Evolutionary conservation across 2,329 filamentous ascomycete species (phyloP), one percentile per base, ranked within the genome.

Genomic region (Exophiala oligosperma): DNA sequence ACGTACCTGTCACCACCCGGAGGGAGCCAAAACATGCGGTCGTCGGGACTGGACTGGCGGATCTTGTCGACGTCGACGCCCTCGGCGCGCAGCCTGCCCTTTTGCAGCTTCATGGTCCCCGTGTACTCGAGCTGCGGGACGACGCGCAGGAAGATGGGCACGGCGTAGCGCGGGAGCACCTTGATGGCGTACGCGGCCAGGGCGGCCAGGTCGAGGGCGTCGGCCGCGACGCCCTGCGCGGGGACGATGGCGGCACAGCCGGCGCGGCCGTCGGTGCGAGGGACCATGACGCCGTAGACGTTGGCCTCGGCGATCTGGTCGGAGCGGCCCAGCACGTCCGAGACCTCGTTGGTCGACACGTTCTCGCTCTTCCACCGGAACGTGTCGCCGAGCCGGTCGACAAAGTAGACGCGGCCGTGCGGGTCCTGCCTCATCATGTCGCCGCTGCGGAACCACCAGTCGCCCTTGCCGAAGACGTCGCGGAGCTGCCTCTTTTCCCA

Each of bases 31-130:
- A 60, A 67, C 51, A 66, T 52, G 8, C 54, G 49, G 32, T 67
- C 66, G 11, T 57, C 35, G 0, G 59, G 52, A 12, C 54, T 60
- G 3, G 56, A 59, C 3, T 29, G 44, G 8, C 29, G 37, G 32
- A 66, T 61, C 57, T 63, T 65, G 17, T 61, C 63, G n/a, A 60
- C 40, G 47, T 67, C 63, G 5, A 66, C 59, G 29, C 66, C 63
- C 41, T 67, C 61, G 44, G 17, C 43, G 35, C 64, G 80, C 46
- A 91, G 74, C 0, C 85, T 84, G 1, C 86, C 81, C 70, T 92
- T 92, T 69, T 91, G 89, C 73, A 91, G 88, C 75, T 92, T 92
- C 70, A 91, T 89, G 66, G 91, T 92, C 68, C 89, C 86, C 66
- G 85, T 88, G 4, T 86, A 83, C 37, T 80, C 83, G 54, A 81